A percentile compares a stretch with the other conserved stretches of the same genome.
These are phyloP conservation scores for Schizochytrium sp. DNA, from an alignment of 108 stramenopile genomes.

Conservation along the genomic window DNA sequence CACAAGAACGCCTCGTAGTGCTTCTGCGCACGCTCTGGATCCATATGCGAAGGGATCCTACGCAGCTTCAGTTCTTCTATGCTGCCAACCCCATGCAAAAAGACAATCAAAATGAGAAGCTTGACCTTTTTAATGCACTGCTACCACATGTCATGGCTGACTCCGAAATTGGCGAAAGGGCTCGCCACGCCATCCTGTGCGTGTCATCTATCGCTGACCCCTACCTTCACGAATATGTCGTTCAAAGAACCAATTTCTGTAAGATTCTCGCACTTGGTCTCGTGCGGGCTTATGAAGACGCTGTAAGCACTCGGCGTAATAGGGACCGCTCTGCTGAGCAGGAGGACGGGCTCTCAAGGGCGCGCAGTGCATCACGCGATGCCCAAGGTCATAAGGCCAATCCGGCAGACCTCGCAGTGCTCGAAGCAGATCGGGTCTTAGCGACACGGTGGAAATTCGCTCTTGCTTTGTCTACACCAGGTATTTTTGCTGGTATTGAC, in stretches of 20 bases:
- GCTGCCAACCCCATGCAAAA: not conserved
- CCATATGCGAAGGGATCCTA: conserved; percentile 35
- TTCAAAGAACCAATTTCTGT: conserved; percentile 18
- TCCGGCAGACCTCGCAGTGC: not conserved
- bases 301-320: not conserved
- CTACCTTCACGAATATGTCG: conserved; percentile 15
- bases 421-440: not conserved
- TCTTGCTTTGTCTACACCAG: conserved; percentile 17
- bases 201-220: conserved; percentile 29
- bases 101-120: not conserved
- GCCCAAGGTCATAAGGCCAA: not conserved
- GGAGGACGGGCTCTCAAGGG: not conserved
- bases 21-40: conserved; percentile 43
- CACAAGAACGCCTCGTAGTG: not conserved
- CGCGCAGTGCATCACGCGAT: not conserved
- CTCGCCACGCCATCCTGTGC: conserved; percentile 52
- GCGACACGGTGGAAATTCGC: conserved; percentile 48
- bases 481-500: not conserved
- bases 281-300: not conserved
- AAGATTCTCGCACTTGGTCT: not conserved
- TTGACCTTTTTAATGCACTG: conserved; percentile 40
- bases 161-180: conserved; percentile 13
- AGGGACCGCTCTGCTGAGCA: not conserved
- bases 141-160: not conserved
- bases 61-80: conserved; percentile 53